Evolutionary conservation across 805 yeast species (phyloP).

Genomic region (Saturnispora kantuleensis): DNA sequence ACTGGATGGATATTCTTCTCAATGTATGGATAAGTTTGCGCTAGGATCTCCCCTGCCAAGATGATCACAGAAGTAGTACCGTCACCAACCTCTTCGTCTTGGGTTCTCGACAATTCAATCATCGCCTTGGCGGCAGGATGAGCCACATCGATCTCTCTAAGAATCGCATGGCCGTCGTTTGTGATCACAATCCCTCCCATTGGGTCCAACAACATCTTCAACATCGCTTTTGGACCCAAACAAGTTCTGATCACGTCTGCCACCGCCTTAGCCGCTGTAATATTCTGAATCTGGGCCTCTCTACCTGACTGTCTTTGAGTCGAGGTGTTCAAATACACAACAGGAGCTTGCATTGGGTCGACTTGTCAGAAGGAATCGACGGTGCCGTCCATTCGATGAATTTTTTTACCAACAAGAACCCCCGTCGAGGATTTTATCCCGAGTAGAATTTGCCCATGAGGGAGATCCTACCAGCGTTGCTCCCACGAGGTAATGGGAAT

Average conservation of each 20-base stretch:
- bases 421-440: too few relatives aligned
- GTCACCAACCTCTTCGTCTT: constrained; percentile 86
- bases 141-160: constrained; percentile 93
- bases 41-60: constrained; percentile 91
- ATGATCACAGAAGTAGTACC: constrained; percentile 97
- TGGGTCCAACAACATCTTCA: constrained; percentile 95
- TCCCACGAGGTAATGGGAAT: neutral
- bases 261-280: constrained; percentile 99
- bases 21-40: constrained; percentile 88
- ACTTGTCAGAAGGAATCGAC: neutral
- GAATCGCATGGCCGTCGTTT: constrained; percentile 96
- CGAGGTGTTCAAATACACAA: constrained; percentile 74
- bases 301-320: constrained; percentile 94
- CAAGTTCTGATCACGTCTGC: constrained; percentile 97
- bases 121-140: constrained; percentile 99
- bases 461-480: too few relatives aligned
- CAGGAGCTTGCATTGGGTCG: constrained; percentile 66
- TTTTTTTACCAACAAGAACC: neutral
- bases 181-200: constrained; percentile 94
- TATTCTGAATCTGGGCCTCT: constrained; percentile 92
- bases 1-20: constrained; percentile 97
- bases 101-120: constrained; percentile 94
- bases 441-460: too few relatives aligned
- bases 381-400: neutral
- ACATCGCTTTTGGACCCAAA: constrained; percentile 98